Evolutionary conservation across 108 stramenopile genomes (phyloP), one percentile per base, ranked within the genome.

Genomic region (Fistulifera pelliculosa): DNA sequence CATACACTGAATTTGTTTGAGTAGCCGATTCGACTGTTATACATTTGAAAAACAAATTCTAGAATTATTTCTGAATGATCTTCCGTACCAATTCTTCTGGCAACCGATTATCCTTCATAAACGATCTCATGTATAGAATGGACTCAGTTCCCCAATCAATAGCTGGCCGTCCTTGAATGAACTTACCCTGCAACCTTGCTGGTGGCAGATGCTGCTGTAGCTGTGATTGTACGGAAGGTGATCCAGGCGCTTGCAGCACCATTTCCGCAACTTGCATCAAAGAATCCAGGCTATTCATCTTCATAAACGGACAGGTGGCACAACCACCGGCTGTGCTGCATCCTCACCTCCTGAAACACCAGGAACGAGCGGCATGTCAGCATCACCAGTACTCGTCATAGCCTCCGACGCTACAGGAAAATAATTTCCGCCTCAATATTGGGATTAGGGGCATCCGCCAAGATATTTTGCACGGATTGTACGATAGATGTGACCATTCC

Each of bases 281-380:
- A 2, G 90, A 81, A 62, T 96, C 93, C 26, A 96, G 55, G 61
- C 91, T 87, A 66, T 96, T 96, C 94, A 95, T 95, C 72, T 96
- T 96, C 96, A 96, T 96, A 57, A 89, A 96, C 0, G 96, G 96
- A 62, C 96, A 96, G 22, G 96, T 96, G 5, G 96, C 96, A 63
- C 96, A 96, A 18, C 96, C 96, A 47, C 96, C 96, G 6, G 93
- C 90, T 41, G 96, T 95, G 17, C 80, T 79, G 73, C 96, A 96
- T 94, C 96, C 68, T 96, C 96, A 41, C 92, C 93, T 6, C 93
- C 94, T 27, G 73, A 61, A 4, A 87, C 94, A 12, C 96, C 96
- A 8, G 96, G 94, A 1, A 94, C 91, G 21, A 95, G 65, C 23
- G 69, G 58, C 68, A 93, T 50, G 45, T 40, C 56, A 23, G 52